These are phyloP conservation scores for Syzygium grande DNA, from an alignment of 345 rosid species.

Conservation along the genomic window DNA sequence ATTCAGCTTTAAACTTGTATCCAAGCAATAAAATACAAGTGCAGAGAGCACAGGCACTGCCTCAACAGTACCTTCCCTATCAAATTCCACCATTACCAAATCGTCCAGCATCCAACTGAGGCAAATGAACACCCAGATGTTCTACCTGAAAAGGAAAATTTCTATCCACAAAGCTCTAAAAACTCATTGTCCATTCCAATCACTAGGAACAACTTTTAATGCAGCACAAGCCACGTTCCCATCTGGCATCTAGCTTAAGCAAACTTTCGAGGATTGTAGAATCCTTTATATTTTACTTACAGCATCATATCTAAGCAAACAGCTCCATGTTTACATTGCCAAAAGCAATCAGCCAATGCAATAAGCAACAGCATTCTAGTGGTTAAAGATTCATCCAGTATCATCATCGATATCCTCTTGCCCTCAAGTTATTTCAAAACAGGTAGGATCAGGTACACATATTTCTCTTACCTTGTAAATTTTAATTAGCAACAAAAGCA, in stretches of 20 bases:
- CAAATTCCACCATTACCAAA: neutral
- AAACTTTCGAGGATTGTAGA: neutral
- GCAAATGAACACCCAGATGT: neutral
- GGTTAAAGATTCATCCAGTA: neutral
- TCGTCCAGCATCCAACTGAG: neutral
- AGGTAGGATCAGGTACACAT: neutral
- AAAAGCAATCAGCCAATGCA: neutral
- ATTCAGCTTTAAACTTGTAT: neutral
- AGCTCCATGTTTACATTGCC: neutral
- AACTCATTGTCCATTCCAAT: neutral
- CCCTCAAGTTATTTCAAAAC: neutral
- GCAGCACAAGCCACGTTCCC: neutral
- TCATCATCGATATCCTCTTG: neutral
- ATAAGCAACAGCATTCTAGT: neutral
- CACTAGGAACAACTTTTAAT: neutral
- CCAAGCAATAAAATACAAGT: neutral
- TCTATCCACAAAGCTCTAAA: neutral
- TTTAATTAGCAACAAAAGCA: too few species aligned
- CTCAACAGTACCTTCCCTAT: neutral
- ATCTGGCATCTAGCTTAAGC: neutral
- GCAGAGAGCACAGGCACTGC: neutral
- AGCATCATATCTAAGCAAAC: neutral
- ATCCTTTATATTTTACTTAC: neutral
- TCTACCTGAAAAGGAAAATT: neutral
- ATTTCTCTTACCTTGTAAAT: too few species aligned